Evolutionary conservation across 2,329 filamentous ascomycete species (phyloP), one percentile per base, ranked within the genome.

Genomic region (Sclerotinia borealis): DNA sequence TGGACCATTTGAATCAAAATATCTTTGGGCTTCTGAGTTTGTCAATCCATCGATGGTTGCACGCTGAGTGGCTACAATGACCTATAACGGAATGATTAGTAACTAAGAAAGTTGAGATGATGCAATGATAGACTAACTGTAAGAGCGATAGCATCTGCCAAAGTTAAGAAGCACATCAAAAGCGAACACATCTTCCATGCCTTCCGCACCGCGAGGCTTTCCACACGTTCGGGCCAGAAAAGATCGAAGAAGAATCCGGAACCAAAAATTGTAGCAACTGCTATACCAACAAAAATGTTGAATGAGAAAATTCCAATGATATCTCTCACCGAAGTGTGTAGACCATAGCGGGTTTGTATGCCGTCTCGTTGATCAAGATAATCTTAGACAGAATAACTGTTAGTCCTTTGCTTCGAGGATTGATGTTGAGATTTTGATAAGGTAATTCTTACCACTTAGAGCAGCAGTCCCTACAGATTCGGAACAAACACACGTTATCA

Each of bases 201-300:
- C n/a, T 79, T 68, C 55, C 79, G 79, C 4, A 85, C 81, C 25
- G 75, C 71, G 25, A 66, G 70, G 4, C 76, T 79, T 65, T 86
- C 83, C 11, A 76, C 71, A 54, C 83, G 77, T 59, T 83, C 81
- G 0, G 83, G 83, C 81, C 82, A 85, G 74, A 85, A 84, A 4
- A 86, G 78, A 69, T 85, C 83, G 73, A 85, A 85, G 76, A 85
- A 85, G 76, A 85, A 85, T 0, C 79, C 83, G 0, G 79, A 79
- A 27, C 83, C 83, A 68, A 86, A 85, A 68, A 85, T 80, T 51
- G 79, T 82, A 17, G 83, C 83, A 10, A 85, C 79, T 22, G 79
- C 82, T 37, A 85, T 76, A 25, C 83, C 83, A 9, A 82, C 79
- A 66, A 84, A 85, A 69, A 85, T 84, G 70, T 85, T 85, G 75